phyloP scores from a whole-genome alignment of 2,329 filamentous ascomycete genomes.

The Cercospora sp. region DNA sequence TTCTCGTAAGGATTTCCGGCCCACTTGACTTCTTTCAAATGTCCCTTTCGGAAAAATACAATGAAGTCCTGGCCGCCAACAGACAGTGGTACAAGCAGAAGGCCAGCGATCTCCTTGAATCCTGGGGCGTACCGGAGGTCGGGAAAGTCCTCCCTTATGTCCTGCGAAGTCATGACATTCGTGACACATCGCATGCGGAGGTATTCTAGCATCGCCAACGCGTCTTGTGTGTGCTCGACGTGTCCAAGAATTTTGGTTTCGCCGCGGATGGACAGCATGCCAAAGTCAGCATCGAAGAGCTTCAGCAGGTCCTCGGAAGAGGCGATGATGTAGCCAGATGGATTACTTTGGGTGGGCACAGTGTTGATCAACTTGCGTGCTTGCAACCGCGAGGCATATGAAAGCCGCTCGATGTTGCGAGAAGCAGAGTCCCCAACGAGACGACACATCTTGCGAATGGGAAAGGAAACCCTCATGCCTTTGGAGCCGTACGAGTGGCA shows the following conservation, averaged over 20 bases:
- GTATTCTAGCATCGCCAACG: slow-evolving; percentile 81
- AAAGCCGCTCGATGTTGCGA: slow-evolving; percentile 81
- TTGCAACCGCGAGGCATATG: slow-evolving; percentile 80
- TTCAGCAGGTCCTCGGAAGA: slow-evolving; percentile 82
- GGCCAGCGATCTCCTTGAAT: slow-evolving; percentile 73
- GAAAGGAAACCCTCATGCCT: slow-evolving; percentile 89
- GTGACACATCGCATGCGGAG: slow-evolving; percentile 72
- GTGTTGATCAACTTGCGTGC: slow-evolving; percentile 88
- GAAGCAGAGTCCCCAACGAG: slow-evolving; percentile 83
- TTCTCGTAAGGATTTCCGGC: slow-evolving; percentile 86
- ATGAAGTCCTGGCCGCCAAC: slow-evolving; percentile 79
- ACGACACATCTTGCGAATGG: slow-evolving; percentile 88
- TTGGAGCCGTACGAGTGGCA: slow-evolving; percentile 76
- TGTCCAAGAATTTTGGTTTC: slow-evolving; percentile 83
- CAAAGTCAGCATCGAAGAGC: slow-evolving; percentile 85
- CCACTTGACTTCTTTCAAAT: slow-evolving; percentile 77
- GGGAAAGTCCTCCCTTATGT: slow-evolving; percentile 73
- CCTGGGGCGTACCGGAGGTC: slow-evolving; percentile 78
- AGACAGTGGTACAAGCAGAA: slow-evolving; percentile 80
- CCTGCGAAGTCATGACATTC: slow-evolving; percentile 75
- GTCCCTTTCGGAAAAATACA: slow-evolving; percentile 81
- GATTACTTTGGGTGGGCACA: slow-evolving; percentile 74
- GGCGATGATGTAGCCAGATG: slow-evolving; percentile 85
- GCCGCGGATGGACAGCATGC: slow-evolving; percentile 78
- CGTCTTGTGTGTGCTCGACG: slow-evolving; percentile 75